A percentile compares a stretch with the other conserved stretches of the same genome.
These are phyloP conservation scores for Nitzschia inconspicua DNA, from an alignment of 108 stramenopile species.

Conservation along the genomic window DNA sequence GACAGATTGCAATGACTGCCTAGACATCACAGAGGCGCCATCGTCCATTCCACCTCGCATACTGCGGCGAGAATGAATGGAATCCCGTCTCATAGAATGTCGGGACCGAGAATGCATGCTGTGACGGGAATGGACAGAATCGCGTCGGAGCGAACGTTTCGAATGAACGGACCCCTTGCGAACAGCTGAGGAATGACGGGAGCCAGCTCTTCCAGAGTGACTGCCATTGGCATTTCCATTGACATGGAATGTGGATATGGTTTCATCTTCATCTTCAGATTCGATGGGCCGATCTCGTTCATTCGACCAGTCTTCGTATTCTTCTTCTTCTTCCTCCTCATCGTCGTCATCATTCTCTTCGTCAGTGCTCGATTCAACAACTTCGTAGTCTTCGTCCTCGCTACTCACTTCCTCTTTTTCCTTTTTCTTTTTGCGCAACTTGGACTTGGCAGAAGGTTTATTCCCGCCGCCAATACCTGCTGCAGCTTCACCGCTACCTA, in stretches of 20 bases:
- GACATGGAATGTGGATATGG: constrained; percentile 28
- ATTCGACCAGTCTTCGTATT: constrained; percentile 12
- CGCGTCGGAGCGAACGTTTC: constrained; percentile 8
- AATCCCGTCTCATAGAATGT: constrained; percentile 21
- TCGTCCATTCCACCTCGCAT: constrained; percentile 33
- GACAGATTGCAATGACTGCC: constrained; percentile 33
- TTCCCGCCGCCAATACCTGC: background rate
- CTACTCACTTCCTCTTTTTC: background rate
- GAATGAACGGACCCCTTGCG: constrained; percentile 19
- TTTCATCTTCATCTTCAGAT: constrained; percentile 35
- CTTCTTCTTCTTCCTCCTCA: constrained; percentile 31
- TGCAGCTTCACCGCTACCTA: background rate
- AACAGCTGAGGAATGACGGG: constrained; percentile 2
- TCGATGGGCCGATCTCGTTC: constrained; percentile 4
- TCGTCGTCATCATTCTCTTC: constrained; percentile 32
- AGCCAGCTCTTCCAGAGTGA: background rate
- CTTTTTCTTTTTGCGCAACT: background rate
- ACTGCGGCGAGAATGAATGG: constrained; percentile 33
- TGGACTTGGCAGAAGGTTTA: background rate
- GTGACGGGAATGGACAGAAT: constrained; percentile 20
- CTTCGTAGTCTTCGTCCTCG: constrained; percentile 21
- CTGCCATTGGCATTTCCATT: background rate
- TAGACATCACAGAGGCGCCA: constrained; percentile 26
- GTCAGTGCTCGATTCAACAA: too few relatives aligned
- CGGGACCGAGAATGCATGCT: constrained; percentile 24